Conservation (phyloP, 2,329 filamentous ascomycete genomes). For the Ceratocystis huliohia region DNA sequence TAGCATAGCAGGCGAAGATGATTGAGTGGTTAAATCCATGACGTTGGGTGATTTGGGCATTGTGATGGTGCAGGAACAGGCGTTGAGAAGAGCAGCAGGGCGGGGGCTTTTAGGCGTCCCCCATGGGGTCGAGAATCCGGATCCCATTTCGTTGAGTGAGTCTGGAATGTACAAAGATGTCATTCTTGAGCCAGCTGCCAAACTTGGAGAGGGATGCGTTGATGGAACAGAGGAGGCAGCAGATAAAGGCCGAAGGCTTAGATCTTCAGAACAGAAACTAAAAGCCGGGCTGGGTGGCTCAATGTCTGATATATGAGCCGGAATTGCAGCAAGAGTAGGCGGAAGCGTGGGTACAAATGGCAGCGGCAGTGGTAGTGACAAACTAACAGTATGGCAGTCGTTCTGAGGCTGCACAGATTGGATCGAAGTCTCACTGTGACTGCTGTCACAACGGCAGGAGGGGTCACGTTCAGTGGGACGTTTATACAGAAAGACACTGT, state of each 20-base stretch:
- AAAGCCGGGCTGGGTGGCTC: constrained; percentile 18
- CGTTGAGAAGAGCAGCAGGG: neutral
- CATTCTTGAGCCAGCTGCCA: neutral
- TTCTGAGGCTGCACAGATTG: constrained; percentile 7
- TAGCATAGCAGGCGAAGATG: neutral
- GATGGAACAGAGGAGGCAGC: constrained; percentile 4
- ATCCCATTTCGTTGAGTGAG: constrained; percentile 5
- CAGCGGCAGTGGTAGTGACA: neutral
- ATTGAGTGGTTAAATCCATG: neutral
- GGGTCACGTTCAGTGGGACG: constrained; percentile 2
- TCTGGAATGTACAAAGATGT: constrained; percentile 6
- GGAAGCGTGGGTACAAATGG: neutral
- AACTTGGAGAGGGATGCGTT: constrained; percentile 6
- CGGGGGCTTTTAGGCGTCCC: neutral
- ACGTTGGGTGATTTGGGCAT: neutral
- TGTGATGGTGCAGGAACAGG: neutral
- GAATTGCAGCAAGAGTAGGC: neutral
- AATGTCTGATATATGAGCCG: neutral
- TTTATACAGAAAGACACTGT: neutral
- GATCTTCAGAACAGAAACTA: constrained; percentile 17
- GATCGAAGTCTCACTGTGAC: constrained; percentile 8
- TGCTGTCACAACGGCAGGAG: constrained; percentile 7
- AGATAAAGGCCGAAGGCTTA: neutral
- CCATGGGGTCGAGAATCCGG: neutral
- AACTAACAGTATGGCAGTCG: neutral